Evolutionary conservation across 306 rosid genomes (phyloP).

Genomic region (Astragalus glycyphyllos): DNA sequence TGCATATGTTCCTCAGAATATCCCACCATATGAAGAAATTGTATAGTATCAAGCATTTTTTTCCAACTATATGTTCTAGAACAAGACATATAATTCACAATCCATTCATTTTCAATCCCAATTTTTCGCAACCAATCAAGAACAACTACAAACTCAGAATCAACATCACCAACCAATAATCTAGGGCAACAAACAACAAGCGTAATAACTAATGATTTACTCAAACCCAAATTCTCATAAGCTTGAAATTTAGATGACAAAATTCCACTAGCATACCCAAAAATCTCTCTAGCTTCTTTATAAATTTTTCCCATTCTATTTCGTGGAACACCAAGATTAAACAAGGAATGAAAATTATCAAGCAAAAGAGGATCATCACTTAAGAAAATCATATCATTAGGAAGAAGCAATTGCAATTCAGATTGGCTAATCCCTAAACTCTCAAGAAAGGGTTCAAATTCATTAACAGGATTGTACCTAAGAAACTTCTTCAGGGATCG

Average conservation of each 20-base stretch:
- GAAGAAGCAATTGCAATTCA: conserved; percentile 57
- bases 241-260: conserved; percentile 59
- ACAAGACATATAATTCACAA: conserved; percentile 57
- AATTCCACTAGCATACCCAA: conserved; percentile 54
- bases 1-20: conserved; percentile 58
- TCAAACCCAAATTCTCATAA: conserved; percentile 72
- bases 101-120: conserved; percentile 66
- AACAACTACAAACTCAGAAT: conserved; percentile 52
- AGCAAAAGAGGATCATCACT: conserved; percentile 62
- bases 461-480: conserved; percentile 74
- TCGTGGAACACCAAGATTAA: conserved; percentile 67
- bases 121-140: conserved; percentile 58
- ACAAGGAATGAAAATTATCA: conserved; percentile 62
- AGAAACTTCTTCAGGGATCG: conserved; percentile 54
- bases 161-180: conserved; percentile 62
- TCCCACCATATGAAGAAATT: conserved; percentile 61
- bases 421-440: conserved; percentile 68
- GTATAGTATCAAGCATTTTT: conserved; percentile 61
- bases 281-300: conserved; percentile 66
- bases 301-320: conserved; percentile 69
- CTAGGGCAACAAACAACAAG: conserved; percentile 70
- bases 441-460: conserved; percentile 86
- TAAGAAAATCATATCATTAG: conserved; percentile 55
- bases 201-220: conserved; percentile 57
- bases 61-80: conserved; percentile 61